Base-by-base conservation (phyloP, 148 eudicot genomes). In the Amaranthus palmeri region DNA sequence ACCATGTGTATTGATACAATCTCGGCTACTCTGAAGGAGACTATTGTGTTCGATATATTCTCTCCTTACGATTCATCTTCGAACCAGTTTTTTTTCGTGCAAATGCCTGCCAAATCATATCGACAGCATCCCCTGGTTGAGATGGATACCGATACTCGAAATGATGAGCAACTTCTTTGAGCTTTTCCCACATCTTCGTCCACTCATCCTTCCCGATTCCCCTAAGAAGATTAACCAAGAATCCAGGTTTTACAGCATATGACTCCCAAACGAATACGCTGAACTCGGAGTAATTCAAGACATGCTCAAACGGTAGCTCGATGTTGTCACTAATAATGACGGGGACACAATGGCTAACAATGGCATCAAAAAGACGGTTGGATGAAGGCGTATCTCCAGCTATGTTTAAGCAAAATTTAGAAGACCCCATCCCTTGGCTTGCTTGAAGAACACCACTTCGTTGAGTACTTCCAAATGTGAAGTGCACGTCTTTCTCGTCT, bases 371-470 rank as follows among this genome's bases (percentile, higher is more conserved):
- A 18, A 93, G 89, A 47, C 97, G 97, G 72, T 89, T 89, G 10
- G 98, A 93, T 14, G 97, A 91, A 53, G 98, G 98, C 43, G 98
- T 93, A 81, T 93, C 98, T 40, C 98, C 98, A 2, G 98, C 98
- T 69, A 91, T 86, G 74, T 91, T 89, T 5, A 93, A 80, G 85
- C 98, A 93, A 72, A 93, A 93, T 59, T 93, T 93, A 54, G 98
- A 91, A 1, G 89, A 70, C 45, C 73, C 81, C 98, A 93, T 93
- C 56, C 98, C 98, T 74, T 77, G 81, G 74, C 88, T 84, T 54
- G 98, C 98, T 55, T 84, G 79, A 44, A 73, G 84, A 61, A 86
- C 83, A 43, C 98, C 97, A 50, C 82, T 76, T n/a, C 83, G 68
- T 69, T 73, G 85, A 55, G 87, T 74, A 49, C 84, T 91, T 64